phyloP scores from a whole-genome alignment of 306 rosid species.

The Rosa multiflora region DNA sequence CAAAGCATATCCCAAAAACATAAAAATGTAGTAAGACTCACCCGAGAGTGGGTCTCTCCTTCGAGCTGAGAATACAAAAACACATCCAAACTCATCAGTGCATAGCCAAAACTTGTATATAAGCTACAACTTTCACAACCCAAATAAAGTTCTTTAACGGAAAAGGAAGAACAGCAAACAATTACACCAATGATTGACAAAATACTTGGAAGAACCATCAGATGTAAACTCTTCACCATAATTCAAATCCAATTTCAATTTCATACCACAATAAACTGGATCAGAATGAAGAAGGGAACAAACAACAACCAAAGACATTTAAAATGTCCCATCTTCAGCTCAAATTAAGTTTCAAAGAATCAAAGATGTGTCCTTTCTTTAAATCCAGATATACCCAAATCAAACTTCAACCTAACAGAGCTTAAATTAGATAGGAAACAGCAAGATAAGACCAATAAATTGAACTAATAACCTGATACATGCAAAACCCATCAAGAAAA shows the following conservation, averaged over 20 bases:
- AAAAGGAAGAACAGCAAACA: not conserved
- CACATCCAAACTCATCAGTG: not conserved
- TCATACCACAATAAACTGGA: conserved; percentile 4
- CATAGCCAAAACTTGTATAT: not conserved
- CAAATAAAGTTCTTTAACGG: too few species aligned
- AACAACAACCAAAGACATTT: not conserved
- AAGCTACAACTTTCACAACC: too few species aligned
- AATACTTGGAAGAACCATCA: not conserved
- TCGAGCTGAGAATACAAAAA: conserved; percentile 71
- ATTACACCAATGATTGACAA: not conserved
- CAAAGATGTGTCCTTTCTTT: not conserved
- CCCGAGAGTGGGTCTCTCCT: conserved; percentile 99
- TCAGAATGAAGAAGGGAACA: not conserved
- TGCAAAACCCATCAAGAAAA: conserved; percentile 10
- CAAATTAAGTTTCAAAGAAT: not conserved
- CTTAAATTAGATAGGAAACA: not conserved
- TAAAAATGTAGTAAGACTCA: conserved; percentile 29
- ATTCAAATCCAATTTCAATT: conserved; percentile 4
- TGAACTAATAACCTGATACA: not conserved
- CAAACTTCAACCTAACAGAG: not conserved
- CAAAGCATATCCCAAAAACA: not conserved
- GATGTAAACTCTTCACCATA: not conserved
- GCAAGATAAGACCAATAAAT: conserved; percentile 2
- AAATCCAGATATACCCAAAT: conserved; percentile 9
- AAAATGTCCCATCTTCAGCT: not conserved